These are phyloP conservation scores for Posidonia oceanica DNA, from an alignment of 116 monocot species.

Conservation along the genomic window DNA sequence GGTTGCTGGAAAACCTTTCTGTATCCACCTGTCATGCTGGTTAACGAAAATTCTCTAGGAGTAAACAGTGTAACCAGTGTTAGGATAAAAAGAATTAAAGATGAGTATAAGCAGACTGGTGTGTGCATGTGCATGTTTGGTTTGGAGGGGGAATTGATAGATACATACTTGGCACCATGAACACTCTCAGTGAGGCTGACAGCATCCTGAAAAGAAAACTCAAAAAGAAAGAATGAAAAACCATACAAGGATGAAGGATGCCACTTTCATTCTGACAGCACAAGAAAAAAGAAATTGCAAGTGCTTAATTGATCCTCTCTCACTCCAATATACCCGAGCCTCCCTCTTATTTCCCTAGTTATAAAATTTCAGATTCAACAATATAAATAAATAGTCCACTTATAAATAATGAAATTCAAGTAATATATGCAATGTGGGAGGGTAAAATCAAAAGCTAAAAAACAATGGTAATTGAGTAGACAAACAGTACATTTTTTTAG, in stretches of 20 bases:
- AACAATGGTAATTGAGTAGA: too few relatives aligned
- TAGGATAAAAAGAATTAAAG: not conserved
- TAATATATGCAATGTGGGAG: too few relatives aligned
- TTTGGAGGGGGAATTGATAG: not conserved
- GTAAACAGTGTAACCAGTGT: not conserved
- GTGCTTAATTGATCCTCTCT: too few relatives aligned
- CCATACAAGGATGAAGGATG: not conserved
- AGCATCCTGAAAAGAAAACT: slow-evolving; percentile 50
- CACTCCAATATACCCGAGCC: too few relatives aligned
- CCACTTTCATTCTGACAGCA: not conserved
- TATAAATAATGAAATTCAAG: too few relatives aligned
- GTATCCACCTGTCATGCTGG: slow-evolving; percentile 68
- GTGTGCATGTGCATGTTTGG: not conserved
- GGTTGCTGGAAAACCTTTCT: slow-evolving; percentile 66
- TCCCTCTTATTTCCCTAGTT: too few relatives aligned
- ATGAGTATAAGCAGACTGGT: not conserved
- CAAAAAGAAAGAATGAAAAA: not conserved
- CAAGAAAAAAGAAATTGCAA: not conserved
- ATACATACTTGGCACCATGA: slow-evolving; percentile 73
- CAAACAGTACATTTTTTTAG: too few relatives aligned
- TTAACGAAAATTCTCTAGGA: slow-evolving; percentile 82
- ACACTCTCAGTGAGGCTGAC: slow-evolving; percentile 71
- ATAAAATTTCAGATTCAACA: too few relatives aligned
- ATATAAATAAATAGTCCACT: too few relatives aligned
- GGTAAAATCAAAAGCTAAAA: too few relatives aligned